Percentiles rank a stretch among this genome's conserved stretches.
These are phyloP conservation scores for Mycena metata DNA, from an alignment of 768 basidiomycete species.

Conservation along the genomic window DNA sequence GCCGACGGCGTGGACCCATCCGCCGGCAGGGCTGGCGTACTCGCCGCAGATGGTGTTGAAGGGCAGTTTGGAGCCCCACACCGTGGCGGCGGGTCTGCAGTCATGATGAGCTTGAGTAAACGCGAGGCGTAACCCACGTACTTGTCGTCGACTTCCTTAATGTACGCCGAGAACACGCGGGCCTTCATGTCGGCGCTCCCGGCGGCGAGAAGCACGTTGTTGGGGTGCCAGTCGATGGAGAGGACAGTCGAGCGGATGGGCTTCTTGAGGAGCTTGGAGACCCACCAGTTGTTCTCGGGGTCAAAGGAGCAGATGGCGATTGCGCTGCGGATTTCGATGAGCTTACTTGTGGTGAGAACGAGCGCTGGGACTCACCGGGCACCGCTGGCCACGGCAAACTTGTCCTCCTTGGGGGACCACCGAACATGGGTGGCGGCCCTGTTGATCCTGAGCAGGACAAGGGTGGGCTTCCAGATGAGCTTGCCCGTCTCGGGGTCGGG, in stretches of 20 bases:
- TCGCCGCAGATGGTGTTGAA: slow-evolving; percentile 99
- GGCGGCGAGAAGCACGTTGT: slow-evolving; percentile 96
- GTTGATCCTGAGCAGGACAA: slow-evolving; percentile 96
- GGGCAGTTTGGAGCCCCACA: slow-evolving; percentile 98
- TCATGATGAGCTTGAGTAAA: slow-evolving; percentile 21
- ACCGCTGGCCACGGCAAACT: slow-evolving; percentile 98
- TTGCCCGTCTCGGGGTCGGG: slow-evolving; percentile 80
- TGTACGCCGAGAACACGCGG: slow-evolving; percentile 96
- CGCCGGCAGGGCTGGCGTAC: slow-evolving; percentile 88
- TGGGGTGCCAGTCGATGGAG: slow-evolving; percentile 97
- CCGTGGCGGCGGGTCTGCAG: slow-evolving; percentile 79
- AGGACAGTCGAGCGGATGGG: slow-evolving; percentile 96
- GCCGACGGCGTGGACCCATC: slow-evolving; percentile 96
- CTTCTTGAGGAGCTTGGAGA: slow-evolving; percentile 96
- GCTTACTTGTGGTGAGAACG: neutral
- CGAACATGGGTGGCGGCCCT: slow-evolving; percentile 94
- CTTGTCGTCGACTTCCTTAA: slow-evolving; percentile 98
- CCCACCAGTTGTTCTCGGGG: slow-evolving; percentile 99
- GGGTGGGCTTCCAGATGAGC: slow-evolving; percentile 91
- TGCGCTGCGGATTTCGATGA: slow-evolving; percentile 62
- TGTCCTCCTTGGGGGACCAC: slow-evolving; percentile 98
- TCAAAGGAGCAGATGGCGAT: slow-evolving; percentile 98
- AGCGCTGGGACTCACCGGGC: slow-evolving; percentile 72
- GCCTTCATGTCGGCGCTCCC: slow-evolving; percentile 99
- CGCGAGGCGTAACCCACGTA: slow-evolving; percentile 50